These are phyloP conservation scores for Pisolithus sp. DNA, from an alignment of 768 basidiomycete species.

Conservation along the genomic window DNA sequence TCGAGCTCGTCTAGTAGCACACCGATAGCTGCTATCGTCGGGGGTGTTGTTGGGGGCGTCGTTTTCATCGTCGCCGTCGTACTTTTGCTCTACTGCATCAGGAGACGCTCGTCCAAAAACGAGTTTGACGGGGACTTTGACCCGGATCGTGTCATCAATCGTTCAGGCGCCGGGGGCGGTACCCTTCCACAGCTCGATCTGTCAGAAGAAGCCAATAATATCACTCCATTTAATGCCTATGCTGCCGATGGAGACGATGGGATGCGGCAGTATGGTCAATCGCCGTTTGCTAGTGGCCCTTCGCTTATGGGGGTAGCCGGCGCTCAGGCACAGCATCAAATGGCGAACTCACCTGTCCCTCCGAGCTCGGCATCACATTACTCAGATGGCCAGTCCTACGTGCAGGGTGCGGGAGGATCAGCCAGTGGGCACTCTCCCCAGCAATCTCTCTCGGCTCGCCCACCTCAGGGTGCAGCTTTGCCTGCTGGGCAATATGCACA, in stretches of 20 bases:
- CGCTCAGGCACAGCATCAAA: not conserved
- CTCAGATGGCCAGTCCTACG: constrained; percentile 8
- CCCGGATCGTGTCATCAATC: constrained; percentile 36
- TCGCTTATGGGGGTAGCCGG: not conserved
- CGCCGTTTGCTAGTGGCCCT: constrained; percentile 7
- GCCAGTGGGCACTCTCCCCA: constrained; percentile 5
- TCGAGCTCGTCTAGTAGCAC: constrained; percentile 5
- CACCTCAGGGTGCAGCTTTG: not conserved
- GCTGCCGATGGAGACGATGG: not conserved
- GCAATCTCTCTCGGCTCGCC: not conserved
- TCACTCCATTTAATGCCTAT: constrained; percentile 14
- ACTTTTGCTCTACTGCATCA: constrained; percentile 26
- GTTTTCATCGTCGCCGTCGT: constrained; percentile 22
- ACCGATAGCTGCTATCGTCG: constrained; percentile 40
- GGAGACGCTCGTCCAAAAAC: constrained; percentile 20
- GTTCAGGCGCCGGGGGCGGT: constrained; percentile 18
- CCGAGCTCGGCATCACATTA: constrained; percentile 7
- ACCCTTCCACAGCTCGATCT: constrained; percentile 24
- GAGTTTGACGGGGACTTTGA: constrained; percentile 49
- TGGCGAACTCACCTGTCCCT: not conserved
- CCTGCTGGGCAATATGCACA: not conserved
- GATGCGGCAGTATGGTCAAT: constrained; percentile 20
- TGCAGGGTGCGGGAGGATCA: not conserved
- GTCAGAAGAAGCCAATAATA: constrained; percentile 24
- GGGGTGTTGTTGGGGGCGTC: constrained; percentile 46